A percentile compares a stretch with the other conserved stretches of the same genome.
phyloP scores from a whole-genome alignment of 768 basidiomycete species.

The Pseudohyphozyma bogoriensis region DNA sequence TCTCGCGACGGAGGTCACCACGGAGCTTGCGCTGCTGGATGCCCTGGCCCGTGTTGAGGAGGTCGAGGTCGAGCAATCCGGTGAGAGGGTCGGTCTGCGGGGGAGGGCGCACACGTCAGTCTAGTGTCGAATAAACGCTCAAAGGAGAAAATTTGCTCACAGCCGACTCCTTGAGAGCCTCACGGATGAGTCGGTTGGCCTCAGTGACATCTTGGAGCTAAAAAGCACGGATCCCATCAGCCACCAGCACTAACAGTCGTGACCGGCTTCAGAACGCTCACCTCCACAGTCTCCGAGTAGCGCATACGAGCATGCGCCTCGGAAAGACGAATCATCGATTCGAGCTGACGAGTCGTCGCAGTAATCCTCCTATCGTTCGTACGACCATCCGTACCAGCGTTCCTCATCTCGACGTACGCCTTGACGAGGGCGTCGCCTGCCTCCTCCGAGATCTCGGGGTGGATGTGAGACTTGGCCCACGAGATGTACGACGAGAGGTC shows the following conservation, averaged over 20 bases:
- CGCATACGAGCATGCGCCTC: constrained; percentile 97
- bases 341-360: constrained; percentile 92
- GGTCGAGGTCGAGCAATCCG: constrained; percentile 69
- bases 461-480: constrained; percentile 73
- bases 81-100: constrained; percentile 22
- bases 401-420: constrained; percentile 88
- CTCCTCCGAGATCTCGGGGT: constrained; percentile 74
- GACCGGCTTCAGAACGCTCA: background rate
- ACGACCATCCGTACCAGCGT: constrained; percentile 77
- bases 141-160: background rate
- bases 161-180: constrained; percentile 85
- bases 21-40: constrained; percentile 71
- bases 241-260: background rate
- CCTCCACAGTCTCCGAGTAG: constrained; percentile 73
- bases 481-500: constrained; percentile 90
- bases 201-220: constrained; percentile 68
- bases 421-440: constrained; percentile 74
- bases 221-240: too few species aligned
- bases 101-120: background rate
- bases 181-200: constrained; percentile 87
- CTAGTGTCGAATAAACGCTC: background rate
- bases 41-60: constrained; percentile 88
- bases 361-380: constrained; percentile 88
- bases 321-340: constrained; percentile 80
- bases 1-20: constrained; percentile 80